Evolutionary conservation across 768 basidiomycete genomes (phyloP), one percentile per base, ranked within the genome.

Genomic region (Leucocoprinus sp.): DNA sequence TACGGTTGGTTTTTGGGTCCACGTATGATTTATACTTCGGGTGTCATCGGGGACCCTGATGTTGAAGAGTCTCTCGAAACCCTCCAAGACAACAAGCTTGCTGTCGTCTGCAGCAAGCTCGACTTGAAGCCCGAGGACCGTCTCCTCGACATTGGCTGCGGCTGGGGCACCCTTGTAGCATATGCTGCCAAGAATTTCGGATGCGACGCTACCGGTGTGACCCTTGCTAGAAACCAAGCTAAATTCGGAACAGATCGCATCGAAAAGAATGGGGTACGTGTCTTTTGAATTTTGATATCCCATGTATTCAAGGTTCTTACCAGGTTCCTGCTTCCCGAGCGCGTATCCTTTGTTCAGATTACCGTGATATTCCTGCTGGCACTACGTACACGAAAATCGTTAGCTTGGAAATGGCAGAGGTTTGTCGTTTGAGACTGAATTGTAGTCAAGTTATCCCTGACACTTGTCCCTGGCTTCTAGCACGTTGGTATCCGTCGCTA

Each of bases 61-160:
- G 66, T 70, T 33, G 71, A 82, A 51, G 85, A 97, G 63, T 81
- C 90, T 9, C 75, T 99, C 37, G 95, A 98, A 61, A 74, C 92
- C 54, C 78, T 99, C 8, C 96, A 99, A 70, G 95, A 98, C 64
- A 99, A 98, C 76, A 98, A 99, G 64, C 82, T 99, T 44, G 82
- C 84, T 12, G 66, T 96, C 49, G 95, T 99, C 15, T 98, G 96
- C 67, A 87, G 83, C 57, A 99, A 98, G 65, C 79, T 99, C 44
- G 74, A 86, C 62, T 77, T 99, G 22, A 71, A 95, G 56, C 78
- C 88, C n/a, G 74, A 71, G 0, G 96, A 99, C 66, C 80, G 73
- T 45, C 69, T 90, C 1, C 78, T 92, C 14, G 89, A 92, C 52
- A 81, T 91, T 47, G 89, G 89, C 8, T 92, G 89, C 55, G 96